Evolutionary conservation across 1,139 yeast genomes (phyloP).

Genomic region (Geotrichum restrictum): DNA sequence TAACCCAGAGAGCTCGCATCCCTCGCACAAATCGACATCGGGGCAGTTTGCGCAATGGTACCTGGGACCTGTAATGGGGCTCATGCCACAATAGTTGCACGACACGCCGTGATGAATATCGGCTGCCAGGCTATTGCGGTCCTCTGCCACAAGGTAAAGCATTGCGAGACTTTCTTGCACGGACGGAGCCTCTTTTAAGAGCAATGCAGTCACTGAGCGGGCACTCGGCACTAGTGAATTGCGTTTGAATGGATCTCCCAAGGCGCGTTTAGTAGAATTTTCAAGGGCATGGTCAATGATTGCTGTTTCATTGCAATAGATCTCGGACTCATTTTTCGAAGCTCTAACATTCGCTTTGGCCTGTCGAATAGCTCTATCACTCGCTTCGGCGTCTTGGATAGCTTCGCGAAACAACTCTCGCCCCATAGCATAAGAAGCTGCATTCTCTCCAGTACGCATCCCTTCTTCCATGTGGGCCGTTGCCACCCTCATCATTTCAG

Average conservation of each 20-base stretch:
- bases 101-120: conserved; percentile 34
- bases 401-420: too few relatives aligned
- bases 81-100: conserved; percentile 34
- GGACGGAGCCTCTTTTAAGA: neutral
- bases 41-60: conserved; percentile 36
- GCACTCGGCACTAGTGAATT: neutral
- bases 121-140: conserved; percentile 20
- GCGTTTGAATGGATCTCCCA: conserved; percentile 1
- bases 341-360: too few relatives aligned
- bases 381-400: too few relatives aligned
- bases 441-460: too few relatives aligned
- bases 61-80: conserved; percentile 35
- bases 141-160: conserved; percentile 31
- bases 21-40: conserved; percentile 36
- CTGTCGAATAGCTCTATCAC: too few relatives aligned
- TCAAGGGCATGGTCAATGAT: too few relatives aligned
- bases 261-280: too few relatives aligned
- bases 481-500: too few relatives aligned
- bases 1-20: conserved; percentile 29
- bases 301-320: too few relatives aligned
- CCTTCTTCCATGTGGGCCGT: too few relatives aligned
- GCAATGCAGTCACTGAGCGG: neutral
- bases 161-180: conserved; percentile 17
- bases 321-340: too few relatives aligned
- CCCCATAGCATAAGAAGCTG: too few relatives aligned